Conservation (phyloP, 2,329 filamentous ascomycete species). For the Zymoseptoria pseudotritici region DNA sequence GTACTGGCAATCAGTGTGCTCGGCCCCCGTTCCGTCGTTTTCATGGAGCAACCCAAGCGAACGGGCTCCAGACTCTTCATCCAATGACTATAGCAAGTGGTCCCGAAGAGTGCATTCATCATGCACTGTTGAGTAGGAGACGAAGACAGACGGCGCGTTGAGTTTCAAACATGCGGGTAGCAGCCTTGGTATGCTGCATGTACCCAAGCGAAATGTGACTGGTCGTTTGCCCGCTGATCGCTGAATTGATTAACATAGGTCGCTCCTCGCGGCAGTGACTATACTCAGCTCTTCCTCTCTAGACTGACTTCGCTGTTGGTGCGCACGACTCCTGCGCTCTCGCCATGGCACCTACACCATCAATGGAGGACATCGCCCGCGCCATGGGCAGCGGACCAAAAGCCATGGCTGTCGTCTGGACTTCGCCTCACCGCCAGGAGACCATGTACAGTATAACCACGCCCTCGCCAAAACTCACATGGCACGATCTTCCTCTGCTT, state of each 20-base stretch:
- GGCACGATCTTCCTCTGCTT: background rate
- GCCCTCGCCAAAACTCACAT: background rate
- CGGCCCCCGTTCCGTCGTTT: too few relatives aligned
- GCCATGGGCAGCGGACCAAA: background rate
- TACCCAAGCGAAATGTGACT: background rate
- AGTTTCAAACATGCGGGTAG: background rate
- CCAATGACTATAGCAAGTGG: background rate
- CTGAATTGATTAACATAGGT: background rate
- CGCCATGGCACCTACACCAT: background rate
- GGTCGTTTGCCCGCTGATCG: background rate
- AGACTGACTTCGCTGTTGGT: background rate
- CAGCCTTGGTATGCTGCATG: background rate
- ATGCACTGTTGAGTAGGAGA: background rate
- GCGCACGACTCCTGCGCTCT: background rate
- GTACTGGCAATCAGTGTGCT: too few relatives aligned
- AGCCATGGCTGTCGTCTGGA: background rate
- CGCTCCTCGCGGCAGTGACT: background rate
- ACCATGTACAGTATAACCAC: background rate
- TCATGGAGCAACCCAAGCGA: background rate
- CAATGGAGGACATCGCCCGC: background rate
- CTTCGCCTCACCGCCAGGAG: background rate
- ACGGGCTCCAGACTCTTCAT: background rate
- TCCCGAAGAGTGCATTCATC: background rate
- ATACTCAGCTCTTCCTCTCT: background rate
- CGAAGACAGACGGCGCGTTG: background rate